Percentiles rank a stretch among this genome's conserved stretches.
Evolutionary conservation across 768 basidiomycete species (phyloP).

Genomic region (Steccherinum ochraceum): DNA sequence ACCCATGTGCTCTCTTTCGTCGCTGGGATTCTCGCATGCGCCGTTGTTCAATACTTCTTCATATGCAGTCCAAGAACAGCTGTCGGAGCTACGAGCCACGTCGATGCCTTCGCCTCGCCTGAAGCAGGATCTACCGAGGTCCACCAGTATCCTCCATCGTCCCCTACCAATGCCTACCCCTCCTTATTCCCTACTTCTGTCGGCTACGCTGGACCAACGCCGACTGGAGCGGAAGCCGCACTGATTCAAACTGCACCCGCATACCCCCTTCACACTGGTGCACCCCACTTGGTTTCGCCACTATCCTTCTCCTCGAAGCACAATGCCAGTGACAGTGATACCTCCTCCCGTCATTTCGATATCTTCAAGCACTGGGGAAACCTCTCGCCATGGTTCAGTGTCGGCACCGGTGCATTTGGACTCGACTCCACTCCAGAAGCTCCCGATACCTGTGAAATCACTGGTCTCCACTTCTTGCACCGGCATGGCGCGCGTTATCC

Average conservation of each 20-base stretch:
- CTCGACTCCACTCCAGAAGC: conserved; percentile 64
- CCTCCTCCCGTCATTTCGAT: conserved; percentile 38
- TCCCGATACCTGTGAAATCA: conserved; percentile 64
- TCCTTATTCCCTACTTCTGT: conserved; percentile 72
- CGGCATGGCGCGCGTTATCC: conserved; percentile 75
- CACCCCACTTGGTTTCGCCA: conserved; percentile 57
- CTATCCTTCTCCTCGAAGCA: conserved; percentile 22
- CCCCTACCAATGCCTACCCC: conserved; percentile 68
- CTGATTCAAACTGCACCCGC: conserved; percentile 67
- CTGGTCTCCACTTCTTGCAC: conserved; percentile 74
- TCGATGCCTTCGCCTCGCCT: conserved; percentile 46
- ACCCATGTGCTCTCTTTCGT: conserved; percentile 33
- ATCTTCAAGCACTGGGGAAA: conserved; percentile 81
- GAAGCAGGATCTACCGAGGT: conserved; percentile 67
- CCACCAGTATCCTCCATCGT: conserved; percentile 65
- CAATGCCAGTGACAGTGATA: conserved; percentile 1
- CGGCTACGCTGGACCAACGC: conserved; percentile 72
- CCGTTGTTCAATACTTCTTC: conserved; percentile 4
- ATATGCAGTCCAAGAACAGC: neutral
- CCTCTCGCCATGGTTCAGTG: conserved; percentile 81
- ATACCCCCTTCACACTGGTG: conserved; percentile 74
- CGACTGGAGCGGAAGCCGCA: conserved; percentile 73
- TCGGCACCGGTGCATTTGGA: conserved; percentile 59
- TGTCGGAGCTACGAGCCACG: conserved; percentile 1
- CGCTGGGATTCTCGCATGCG: conserved; percentile 3